Percentiles rank a stretch among this genome's conserved stretches.
Conservation (phyloP, 2,329 filamentous ascomycete species). For the Calonectria multiphialidica region DNA sequence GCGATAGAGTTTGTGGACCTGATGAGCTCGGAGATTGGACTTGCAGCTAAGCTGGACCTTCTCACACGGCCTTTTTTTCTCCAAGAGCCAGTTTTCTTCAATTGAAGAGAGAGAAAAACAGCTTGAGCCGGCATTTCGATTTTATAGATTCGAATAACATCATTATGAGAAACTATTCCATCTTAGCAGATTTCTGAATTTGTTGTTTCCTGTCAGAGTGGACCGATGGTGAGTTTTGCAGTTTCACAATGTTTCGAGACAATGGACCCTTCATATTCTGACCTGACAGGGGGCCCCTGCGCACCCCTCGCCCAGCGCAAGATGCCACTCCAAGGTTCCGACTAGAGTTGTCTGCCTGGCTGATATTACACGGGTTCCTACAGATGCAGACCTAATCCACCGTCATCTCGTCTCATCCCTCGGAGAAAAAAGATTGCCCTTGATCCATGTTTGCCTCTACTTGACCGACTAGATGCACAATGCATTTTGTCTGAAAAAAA, state of each 20-base stretch:
- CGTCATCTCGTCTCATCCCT: constrained; percentile 5
- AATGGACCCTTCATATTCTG: constrained; percentile 6
- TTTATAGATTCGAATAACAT: no score
- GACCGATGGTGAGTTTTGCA: neutral
- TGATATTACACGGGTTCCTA: neutral
- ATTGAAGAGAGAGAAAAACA: neutral
- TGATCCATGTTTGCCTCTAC: neutral
- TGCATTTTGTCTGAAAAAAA: neutral
- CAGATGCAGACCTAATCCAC: neutral
- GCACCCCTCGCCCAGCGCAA: neutral
- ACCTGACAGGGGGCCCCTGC: constrained; percentile 1
- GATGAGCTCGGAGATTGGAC: neutral
- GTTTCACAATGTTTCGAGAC: constrained; percentile 9
- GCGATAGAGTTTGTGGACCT: constrained; percentile 3
- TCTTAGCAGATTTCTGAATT: neutral
- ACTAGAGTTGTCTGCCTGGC: neutral
- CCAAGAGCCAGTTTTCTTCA: neutral
- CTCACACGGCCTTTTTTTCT: neutral
- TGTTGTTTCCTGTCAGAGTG: neutral
- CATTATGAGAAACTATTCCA: neutral
- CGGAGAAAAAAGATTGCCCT: neutral
- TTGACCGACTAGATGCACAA: neutral
- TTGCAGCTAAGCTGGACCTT: neutral
- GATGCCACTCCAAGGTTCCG: neutral
- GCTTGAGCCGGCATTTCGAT: no score